phyloP scores from a whole-genome alignment of 306 rosid species.

The Pyrus pyrifolia region DNA sequence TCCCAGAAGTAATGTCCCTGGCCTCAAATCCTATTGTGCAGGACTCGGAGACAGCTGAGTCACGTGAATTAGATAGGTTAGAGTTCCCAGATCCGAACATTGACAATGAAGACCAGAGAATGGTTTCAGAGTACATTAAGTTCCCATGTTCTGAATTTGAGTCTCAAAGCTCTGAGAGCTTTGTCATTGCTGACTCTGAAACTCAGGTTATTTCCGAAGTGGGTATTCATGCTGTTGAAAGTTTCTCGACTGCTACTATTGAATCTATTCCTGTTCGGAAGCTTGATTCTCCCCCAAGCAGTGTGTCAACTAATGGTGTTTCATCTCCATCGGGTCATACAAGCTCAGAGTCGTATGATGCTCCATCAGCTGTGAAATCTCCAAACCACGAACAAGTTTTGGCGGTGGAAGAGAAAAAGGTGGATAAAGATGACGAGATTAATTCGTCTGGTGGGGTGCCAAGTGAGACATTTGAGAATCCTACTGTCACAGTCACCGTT shows the following conservation, averaged over 20 bases:
- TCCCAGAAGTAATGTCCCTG: slow-evolving; percentile 63
- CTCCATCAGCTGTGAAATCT: slow-evolving; percentile 29
- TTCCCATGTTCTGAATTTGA: slow-evolving; percentile 54
- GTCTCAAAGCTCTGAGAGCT: slow-evolving; percentile 56
- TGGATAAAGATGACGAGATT: slow-evolving; percentile 52
- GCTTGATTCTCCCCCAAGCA: slow-evolving; percentile 61
- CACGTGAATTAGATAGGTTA: slow-evolving; percentile 62
- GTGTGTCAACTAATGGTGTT: slow-evolving; percentile 48
- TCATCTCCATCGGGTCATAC: slow-evolving; percentile 45
- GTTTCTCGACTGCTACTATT: slow-evolving; percentile 38
- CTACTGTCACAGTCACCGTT: slow-evolving; percentile 41
- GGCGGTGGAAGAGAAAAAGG: slow-evolving; percentile 28
- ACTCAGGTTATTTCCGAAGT: slow-evolving; percentile 35
- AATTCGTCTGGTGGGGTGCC: slow-evolving; percentile 40
- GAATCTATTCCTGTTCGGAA: slow-evolving; percentile 44
- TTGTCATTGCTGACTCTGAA: slow-evolving; percentile 40
- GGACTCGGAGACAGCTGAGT: slow-evolving; percentile 42
- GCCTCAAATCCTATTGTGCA: slow-evolving; percentile 20
- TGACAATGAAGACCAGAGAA: slow-evolving; percentile 67
- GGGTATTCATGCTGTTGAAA: slow-evolving; percentile 43
- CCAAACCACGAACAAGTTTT: slow-evolving; percentile 35
- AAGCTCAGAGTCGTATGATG: slow-evolving; percentile 50
- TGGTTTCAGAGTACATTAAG: slow-evolving; percentile 81
- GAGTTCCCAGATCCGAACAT: slow-evolving; percentile 86
- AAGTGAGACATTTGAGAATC: slow-evolving; percentile 22